phyloP scores from a whole-genome alignment of 805 yeast genomes.

The Alloascoidea hylecoeti region DNA sequence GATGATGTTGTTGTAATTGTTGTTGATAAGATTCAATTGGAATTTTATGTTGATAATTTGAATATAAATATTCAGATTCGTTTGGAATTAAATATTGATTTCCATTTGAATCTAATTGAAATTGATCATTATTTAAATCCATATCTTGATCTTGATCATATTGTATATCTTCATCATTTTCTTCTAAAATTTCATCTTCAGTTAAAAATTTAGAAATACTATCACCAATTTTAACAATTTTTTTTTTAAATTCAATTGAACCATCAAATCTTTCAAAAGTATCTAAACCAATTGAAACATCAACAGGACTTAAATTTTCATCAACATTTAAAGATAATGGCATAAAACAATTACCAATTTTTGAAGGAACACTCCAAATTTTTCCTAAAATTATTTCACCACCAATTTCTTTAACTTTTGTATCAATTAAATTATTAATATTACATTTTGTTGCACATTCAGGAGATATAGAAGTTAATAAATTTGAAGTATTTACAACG shows the following conservation, averaged over 20 bases:
- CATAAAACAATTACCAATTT: constrained; percentile 52
- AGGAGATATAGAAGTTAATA: constrained; percentile 70
- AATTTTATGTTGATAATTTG: neutral
- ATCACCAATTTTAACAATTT: neutral
- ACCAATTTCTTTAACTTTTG: constrained; percentile 68
- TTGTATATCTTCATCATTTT: neutral
- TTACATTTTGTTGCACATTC: constrained; percentile 61
- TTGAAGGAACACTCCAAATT: constrained; percentile 79
- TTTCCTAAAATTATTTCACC: constrained; percentile 54
- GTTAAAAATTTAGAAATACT: neutral
- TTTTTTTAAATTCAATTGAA: neutral
- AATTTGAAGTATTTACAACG: constrained; percentile 95
- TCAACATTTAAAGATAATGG: constrained; percentile 62
- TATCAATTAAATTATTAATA: constrained; percentile 61
- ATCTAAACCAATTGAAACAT: constrained; percentile 77
- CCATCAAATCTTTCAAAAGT: constrained; percentile 5
- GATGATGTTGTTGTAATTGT: too few relatives aligned
- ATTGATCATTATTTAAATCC: neutral
- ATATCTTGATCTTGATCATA: neutral
- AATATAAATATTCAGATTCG: neutral
- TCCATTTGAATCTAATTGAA: neutral
- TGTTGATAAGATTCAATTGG: too few relatives aligned
- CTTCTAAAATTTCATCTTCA: neutral
- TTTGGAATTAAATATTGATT: neutral
- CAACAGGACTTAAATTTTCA: constrained; percentile 37